A percentile compares a stretch with the other conserved stretches of the same genome.
phyloP scores from a whole-genome alignment of 371 early-diverging fungal species.

The Mucor piriformis region DNA sequence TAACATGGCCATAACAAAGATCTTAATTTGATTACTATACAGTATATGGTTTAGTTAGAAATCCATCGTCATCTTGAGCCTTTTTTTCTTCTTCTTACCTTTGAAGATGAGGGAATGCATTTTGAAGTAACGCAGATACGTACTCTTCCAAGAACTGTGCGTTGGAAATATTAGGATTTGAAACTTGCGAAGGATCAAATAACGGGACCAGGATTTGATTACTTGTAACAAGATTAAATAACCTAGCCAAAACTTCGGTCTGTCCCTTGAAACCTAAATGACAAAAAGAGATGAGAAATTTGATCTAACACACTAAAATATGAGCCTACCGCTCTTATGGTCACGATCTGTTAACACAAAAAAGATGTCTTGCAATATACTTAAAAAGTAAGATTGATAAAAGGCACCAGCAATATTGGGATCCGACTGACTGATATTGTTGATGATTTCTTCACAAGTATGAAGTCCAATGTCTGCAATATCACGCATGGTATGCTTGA shows the following conservation, averaged over 20 bases:
- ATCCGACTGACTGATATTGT: conserved; percentile 77
- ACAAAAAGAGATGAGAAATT: not conserved
- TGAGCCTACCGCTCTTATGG: conserved; percentile 90
- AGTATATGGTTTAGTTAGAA: not conserved
- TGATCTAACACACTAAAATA: not conserved
- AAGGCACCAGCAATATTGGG: conserved; percentile 80
- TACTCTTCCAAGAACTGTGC: conserved; percentile 77
- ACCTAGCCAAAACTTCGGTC: conserved; percentile 84
- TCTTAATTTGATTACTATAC: conserved; percentile 75
- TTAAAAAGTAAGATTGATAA: conserved; percentile 87
- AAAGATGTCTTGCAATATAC: conserved; percentile 92
- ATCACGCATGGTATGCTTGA: conserved; percentile 98
- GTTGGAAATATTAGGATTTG: conserved; percentile 79
- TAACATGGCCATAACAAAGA: conserved; percentile 89
- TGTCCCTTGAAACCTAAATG: conserved; percentile 88
- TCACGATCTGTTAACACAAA: conserved; percentile 95
- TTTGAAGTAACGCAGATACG: conserved; percentile 76
- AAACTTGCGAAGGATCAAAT: conserved; percentile 69
- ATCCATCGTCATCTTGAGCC: not conserved
- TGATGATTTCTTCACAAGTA: conserved; percentile 85
- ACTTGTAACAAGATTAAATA: conserved; percentile 84
- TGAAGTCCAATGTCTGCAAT: conserved; percentile 90
- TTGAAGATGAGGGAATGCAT: conserved; percentile 93
- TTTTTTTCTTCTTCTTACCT: conserved; percentile 41
- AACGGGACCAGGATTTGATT: conserved; percentile 83